These are phyloP conservation scores for Cochlearia excelsa DNA, from an alignment of 345 rosid genomes.

Conservation along the genomic window DNA sequence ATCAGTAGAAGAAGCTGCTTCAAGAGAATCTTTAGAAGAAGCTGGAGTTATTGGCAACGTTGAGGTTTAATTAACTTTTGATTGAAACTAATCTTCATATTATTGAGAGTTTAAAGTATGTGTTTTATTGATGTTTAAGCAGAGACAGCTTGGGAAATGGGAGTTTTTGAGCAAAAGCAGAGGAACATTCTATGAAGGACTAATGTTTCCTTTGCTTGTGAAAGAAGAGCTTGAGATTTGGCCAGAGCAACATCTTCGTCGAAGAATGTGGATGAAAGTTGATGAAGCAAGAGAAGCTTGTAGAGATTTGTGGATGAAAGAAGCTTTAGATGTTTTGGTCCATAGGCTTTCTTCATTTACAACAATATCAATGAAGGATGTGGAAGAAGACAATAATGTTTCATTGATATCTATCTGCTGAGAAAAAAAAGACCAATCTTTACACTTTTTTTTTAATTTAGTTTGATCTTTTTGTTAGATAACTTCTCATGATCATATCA, in stretches of 20 bases:
- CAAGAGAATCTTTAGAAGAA: constrained; percentile 77
- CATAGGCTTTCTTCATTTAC: constrained; percentile 39
- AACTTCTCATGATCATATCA: not conserved
- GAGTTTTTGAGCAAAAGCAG: constrained; percentile 71
- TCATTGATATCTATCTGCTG: constrained; percentile 10
- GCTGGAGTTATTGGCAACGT: constrained; percentile 84
- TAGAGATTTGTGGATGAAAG: constrained; percentile 96
- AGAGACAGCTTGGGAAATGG: constrained; percentile 81
- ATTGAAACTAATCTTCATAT: not conserved
- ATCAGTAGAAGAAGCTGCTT: constrained; percentile 77
- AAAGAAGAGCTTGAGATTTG: constrained; percentile 74
- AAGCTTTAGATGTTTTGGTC: constrained; percentile 71
- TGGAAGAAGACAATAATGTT: constrained; percentile 24
- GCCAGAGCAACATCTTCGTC: constrained; percentile 71
- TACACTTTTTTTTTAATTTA: too few relatives aligned
- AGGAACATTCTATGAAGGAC: constrained; percentile 85
- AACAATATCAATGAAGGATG: constrained; percentile 14
- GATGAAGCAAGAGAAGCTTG: constrained; percentile 75
- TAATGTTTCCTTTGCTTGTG: constrained; percentile 87
- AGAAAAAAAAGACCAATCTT: too few relatives aligned
- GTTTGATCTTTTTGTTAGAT: too few relatives aligned
- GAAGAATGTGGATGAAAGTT: constrained; percentile 73
- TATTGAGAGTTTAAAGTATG: constrained; percentile 1
- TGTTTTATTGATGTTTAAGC: constrained; percentile 14
- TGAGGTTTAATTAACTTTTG: constrained; percentile 42